Evolutionary conservation across 192 early-diverging fungal species (phyloP).

Genomic region (Spizellomyces sp.): DNA sequence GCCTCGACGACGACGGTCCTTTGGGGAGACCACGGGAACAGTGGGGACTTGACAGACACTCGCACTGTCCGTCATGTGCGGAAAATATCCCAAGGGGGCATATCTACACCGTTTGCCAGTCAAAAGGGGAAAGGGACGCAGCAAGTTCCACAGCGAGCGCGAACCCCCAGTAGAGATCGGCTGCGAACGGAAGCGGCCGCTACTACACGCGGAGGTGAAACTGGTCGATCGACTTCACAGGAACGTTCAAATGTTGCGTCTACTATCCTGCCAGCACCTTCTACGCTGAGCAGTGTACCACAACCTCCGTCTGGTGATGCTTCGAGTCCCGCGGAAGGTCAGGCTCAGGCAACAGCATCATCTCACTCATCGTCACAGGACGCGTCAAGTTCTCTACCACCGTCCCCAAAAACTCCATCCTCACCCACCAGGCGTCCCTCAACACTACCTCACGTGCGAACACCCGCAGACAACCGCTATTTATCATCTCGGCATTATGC

Average conservation of each 20-base stretch:
- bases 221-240: neutral
- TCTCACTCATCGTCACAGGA: neutral
- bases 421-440: conserved; percentile 12
- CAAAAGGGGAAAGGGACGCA: neutral
- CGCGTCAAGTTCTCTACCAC: conserved; percentile 1
- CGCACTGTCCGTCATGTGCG: conserved; percentile 8
- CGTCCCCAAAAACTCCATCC: conserved; percentile 4
- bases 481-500: conserved; percentile 3
- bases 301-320: too few relatives aligned
- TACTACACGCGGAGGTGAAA: too few relatives aligned
- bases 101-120: neutral
- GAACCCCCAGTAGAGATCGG: neutral
- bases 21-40: neutral
- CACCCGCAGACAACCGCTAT: conserved; percentile 24
- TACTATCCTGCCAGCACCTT: neutral
- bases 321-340: neutral
- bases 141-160: neutral
- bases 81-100: conserved; percentile 4
- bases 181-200: neutral
- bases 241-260: neutral
- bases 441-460: conserved; percentile 13
- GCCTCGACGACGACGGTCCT: too few relatives aligned
- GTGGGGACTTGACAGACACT: conserved; percentile 15
- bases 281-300: neutral
- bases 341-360: neutral